Percentiles rank a stretch among this genome's conserved stretches.
phyloP scores from a whole-genome alignment of 78 protist species.

The Dictyostelium capitatum region DNA sequence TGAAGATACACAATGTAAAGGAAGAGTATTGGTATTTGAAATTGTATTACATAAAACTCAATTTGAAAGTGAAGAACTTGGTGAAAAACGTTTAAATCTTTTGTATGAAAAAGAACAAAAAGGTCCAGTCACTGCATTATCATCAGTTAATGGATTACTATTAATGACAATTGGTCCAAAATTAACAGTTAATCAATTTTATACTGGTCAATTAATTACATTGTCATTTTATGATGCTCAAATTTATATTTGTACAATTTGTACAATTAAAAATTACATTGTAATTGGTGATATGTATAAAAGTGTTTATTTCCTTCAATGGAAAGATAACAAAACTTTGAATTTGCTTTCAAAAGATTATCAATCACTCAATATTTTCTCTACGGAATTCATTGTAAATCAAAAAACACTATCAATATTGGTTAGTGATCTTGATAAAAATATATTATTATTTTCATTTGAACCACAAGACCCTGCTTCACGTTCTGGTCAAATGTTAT shows the following conservation, averaged over 20 bases:
- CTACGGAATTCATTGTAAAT: slow-evolving; percentile 69
- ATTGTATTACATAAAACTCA: slow-evolving; percentile 59
- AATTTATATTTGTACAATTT: slow-evolving; percentile 54
- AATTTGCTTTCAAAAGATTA: slow-evolving; percentile 70
- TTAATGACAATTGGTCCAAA: slow-evolving; percentile 85
- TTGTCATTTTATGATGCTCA: slow-evolving; percentile 85
- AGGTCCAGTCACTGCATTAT: slow-evolving; percentile 75
- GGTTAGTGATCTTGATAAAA: slow-evolving; percentile 61
- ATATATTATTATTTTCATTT: slow-evolving; percentile 45
- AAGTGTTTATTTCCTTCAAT: slow-evolving; percentile 65
- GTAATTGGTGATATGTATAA: slow-evolving; percentile 78
- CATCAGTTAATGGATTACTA: slow-evolving; percentile 55
- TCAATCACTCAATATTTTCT: slow-evolving; percentile 13
- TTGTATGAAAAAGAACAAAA: slow-evolving; percentile 79
- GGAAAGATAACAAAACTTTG: slow-evolving; percentile 66
- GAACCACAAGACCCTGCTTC: slow-evolving; percentile 64
- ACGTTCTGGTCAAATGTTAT: slow-evolving; percentile 57
- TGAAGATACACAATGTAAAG: slow-evolving; percentile 81
- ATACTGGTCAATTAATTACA: slow-evolving; percentile 33
- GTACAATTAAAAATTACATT: slow-evolving; percentile 74
- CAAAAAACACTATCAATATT: slow-evolving; percentile 28
- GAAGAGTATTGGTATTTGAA: slow-evolving; percentile 79
- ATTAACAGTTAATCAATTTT: slow-evolving; percentile 42
- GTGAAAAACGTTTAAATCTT: slow-evolving; percentile 45
- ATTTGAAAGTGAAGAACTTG: slow-evolving; percentile 26